Conservation (phyloP, 192 early-diverging fungal genomes). For the Rhizophagus sp. region DNA sequence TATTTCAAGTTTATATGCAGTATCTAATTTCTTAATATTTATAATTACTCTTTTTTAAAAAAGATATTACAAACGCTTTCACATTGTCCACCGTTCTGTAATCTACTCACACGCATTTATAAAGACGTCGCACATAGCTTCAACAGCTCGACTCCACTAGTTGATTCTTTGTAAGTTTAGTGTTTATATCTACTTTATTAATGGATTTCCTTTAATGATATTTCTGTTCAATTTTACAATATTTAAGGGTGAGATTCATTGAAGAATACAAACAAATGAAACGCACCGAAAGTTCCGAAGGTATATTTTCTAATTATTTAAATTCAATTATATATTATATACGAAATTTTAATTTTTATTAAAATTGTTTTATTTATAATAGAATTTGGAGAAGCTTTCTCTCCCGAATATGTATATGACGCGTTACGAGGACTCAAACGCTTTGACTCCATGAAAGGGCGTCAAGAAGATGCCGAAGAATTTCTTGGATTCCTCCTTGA, state of each 20-base stretch:
- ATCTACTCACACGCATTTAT: conserved; percentile 70
- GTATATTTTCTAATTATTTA: neutral
- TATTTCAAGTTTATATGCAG: neutral
- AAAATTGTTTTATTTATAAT: conserved; percentile 14
- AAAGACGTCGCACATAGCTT: conserved; percentile 68
- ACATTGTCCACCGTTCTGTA: conserved; percentile 92
- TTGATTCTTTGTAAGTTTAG: conserved; percentile 78
- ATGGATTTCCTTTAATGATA: neutral
- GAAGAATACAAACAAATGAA: conserved; percentile 54
- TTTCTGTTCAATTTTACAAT: neutral
- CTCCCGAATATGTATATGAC: conserved; percentile 93
- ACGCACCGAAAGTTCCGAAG: conserved; percentile 17
- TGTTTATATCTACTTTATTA: neutral
- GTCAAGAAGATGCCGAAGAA: conserved; percentile 97
- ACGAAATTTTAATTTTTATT: neutral
- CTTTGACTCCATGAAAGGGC: conserved; percentile 77
- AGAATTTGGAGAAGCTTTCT: conserved; percentile 74
- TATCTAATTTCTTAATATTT: conserved; percentile 10
- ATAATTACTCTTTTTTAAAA: neutral
- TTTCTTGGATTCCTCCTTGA: conserved; percentile 92
- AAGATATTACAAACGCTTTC: conserved; percentile 87
- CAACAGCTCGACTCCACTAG: conserved; percentile 75
- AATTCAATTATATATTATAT: neutral
- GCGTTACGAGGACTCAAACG: conserved; percentile 76
- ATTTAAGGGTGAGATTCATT: conserved; percentile 57